Base-by-base conservation (phyloP, 495 filamentous ascomycete genomes). In the Neurospora sp. region DNA sequence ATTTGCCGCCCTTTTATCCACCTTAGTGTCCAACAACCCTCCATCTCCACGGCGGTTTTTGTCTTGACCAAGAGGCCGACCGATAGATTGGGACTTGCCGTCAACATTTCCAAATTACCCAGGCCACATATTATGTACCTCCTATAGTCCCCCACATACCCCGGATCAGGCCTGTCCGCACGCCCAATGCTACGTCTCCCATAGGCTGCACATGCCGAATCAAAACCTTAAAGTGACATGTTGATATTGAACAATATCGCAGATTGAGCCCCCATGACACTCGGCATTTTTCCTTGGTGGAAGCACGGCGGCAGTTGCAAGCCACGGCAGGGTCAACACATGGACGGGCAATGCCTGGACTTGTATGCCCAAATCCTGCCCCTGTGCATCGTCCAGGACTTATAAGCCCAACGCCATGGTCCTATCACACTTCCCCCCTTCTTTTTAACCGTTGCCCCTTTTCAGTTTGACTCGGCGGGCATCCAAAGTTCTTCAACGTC, bases 261-360 rank as follows among this genome's bases (percentile, higher is more conserved):
- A 23, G 35, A 71, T 35, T 12, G 39, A 31, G 12, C 31, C 48
- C 70, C 23, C 70, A 74, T 66, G 70, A 40, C 70, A 16, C 23
- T 74, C 73, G 73, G 73, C 73, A 74, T 69, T 74, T 74, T 39
- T 54, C 16, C 7, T 39, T 35, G 31, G 37, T 69, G 40, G 69
- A 46, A 27, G 11, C 27, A 39, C 2, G 35, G 18, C 73, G 73
- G 73, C 70, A 74, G 59, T 74, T 35, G 11, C 20, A 46, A 27
- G 39, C 66, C 14, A 70, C 16, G 11, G 20, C 27, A 39, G 27
- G 46, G 23, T 31, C 12, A 54, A 66, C 31, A 23, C 18, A 18
- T 35, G 42, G 18, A 16, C 14, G 35, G 35, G 35, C 4, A 4
- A 35, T 35, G 35, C 5, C 35, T 35, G 35, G 35, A 35, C 35